Evolutionary conservation across 176 grass and related monocot genomes (phyloP), one percentile per base, ranked within the genome.

Genomic region (Oryza rufipogon): DNA sequence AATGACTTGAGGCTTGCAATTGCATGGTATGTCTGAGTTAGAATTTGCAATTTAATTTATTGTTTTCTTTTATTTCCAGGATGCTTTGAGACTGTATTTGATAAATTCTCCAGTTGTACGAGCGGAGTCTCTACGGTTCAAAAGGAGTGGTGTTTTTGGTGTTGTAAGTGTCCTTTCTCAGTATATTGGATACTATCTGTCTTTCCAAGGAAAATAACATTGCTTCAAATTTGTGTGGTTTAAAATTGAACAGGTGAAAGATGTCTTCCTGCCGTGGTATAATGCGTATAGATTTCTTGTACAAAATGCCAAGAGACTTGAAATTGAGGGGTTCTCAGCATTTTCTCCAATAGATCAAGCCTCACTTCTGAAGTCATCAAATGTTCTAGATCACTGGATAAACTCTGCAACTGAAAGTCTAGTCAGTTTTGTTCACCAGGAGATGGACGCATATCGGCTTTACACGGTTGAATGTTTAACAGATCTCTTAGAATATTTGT

Each of bases 221-320:
- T 85, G 16, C 65, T 73, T 75, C 16, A 49, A 46, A 30, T 51
- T 84, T 30, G 34, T 9, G 15, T 73, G 20, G 32, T 82, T 85
- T 82, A 19, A 66, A 56, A 76, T 81, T 87, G 65, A 34, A 42
- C 88, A 99, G 96, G 96, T 99, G 73, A 99, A 99, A 91, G 96
- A 99, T 90, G 96, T 99, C 79, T 99, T 99, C 89, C 96, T 99
- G 44, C 96, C 96, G 2, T 99, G 96, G 96, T 99, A 99, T 78
- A 99, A 99, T 73, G 96, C 96, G 20, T 96, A 99, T 80, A 91
- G 96, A 67, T 99, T 99, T 81, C 82, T 99, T 73, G 86, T 99
- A 64, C 96, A 99, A 99, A 99, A 99, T 81, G 93, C 93, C 32
- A 99, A 99, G 80, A 99, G 96, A 77, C 91, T 99, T 60, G 96